Percentiles rank a stretch among this genome's conserved stretches.
Evolutionary conservation across 768 basidiomycete genomes (phyloP).

Genomic region (Lactifluus echinatus): DNA sequence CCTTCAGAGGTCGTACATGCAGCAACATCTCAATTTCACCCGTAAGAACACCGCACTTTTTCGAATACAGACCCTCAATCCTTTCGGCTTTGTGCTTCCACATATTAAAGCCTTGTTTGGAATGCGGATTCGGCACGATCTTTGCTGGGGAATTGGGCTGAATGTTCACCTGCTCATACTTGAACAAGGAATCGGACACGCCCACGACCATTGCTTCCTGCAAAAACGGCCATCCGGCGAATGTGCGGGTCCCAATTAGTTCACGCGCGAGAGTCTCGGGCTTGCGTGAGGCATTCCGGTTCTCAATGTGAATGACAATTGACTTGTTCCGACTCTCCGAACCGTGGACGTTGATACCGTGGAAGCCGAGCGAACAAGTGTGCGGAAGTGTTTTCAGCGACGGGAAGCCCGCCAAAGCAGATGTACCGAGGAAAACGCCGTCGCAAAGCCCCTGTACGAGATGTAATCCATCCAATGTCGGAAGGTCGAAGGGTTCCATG

Average conservation of each 20-base stretch:
- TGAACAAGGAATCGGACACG: slow-evolving; percentile 80
- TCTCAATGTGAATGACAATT: slow-evolving; percentile 81
- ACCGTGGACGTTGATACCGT: slow-evolving; percentile 91
- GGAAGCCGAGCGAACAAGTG: slow-evolving; percentile 65
- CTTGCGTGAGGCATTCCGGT: slow-evolving; percentile 59
- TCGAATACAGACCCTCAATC: slow-evolving; percentile 81
- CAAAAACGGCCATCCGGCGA: slow-evolving; percentile 89
- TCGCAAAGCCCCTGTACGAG: slow-evolving; percentile 81
- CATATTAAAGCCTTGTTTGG: slow-evolving; percentile 50
- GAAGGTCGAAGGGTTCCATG: slow-evolving; percentile 81
- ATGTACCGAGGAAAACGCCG: slow-evolving; percentile 77
- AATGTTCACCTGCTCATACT: slow-evolving; percentile 64
- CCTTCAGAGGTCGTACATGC: slow-evolving; percentile 88
- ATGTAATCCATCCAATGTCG: slow-evolving; percentile 77
- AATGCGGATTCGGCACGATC: slow-evolving; percentile 67
- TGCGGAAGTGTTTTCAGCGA: slow-evolving; percentile 86
- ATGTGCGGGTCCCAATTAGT: slow-evolving; percentile 70
- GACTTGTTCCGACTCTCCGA: slow-evolving; percentile 87
- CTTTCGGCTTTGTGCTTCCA: slow-evolving; percentile 81
- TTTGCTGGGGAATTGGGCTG: slow-evolving; percentile 42
- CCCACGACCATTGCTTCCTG: slow-evolving; percentile 85
- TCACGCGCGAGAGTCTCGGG: slow-evolving; percentile 63
- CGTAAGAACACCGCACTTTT: slow-evolving; percentile 78
- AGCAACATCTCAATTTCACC: slow-evolving; percentile 73
- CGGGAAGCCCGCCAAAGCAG: slow-evolving; percentile 92